Conservation (phyloP, 805 yeast genomes). For the Kodamaea leandrae region DNA sequence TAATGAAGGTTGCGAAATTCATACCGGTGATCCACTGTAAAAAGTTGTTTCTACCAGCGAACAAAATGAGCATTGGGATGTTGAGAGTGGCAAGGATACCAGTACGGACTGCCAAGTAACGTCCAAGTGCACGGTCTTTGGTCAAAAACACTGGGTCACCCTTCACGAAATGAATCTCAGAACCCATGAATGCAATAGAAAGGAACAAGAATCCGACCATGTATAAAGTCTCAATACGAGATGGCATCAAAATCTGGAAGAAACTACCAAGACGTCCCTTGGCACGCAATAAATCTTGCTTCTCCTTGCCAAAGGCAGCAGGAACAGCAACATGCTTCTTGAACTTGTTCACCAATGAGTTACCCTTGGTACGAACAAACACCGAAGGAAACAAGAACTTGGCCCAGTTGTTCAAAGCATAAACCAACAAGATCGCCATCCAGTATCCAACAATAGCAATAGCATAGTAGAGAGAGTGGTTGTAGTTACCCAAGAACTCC, state of each 20-base stretch:
- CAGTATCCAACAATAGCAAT: constrained; percentile 23
- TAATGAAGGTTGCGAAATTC: constrained; percentile 42
- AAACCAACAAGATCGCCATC: constrained; percentile 14
- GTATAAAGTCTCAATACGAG: constrained; percentile 35
- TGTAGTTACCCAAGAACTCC: constrained; percentile 22
- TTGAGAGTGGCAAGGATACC: constrained; percentile 43
- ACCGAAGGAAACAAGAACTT: constrained; percentile 28
- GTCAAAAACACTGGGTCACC: constrained; percentile 16
- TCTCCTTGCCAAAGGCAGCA: constrained; percentile 28
- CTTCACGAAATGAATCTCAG: constrained; percentile 10
- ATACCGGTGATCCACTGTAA: constrained; percentile 60
- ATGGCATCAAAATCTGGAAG: constrained; percentile 32
- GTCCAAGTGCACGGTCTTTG: constrained; percentile 12
- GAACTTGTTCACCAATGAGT: constrained; percentile 24
- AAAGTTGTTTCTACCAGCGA: constrained; percentile 64
- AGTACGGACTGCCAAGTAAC: constrained; percentile 42
- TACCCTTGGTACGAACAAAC: constrained; percentile 2
- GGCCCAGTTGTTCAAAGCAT: constrained; percentile 14
- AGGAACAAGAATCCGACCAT: constrained; percentile 21
- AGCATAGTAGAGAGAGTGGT: constrained; percentile 26
- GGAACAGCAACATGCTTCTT: constrained; percentile 39
- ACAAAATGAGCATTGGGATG: constrained; percentile 53
- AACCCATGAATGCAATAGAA: constrained; percentile 14
- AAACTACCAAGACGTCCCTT: constrained; percentile 14
- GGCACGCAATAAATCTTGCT: constrained; percentile 18